Base-by-base conservation (phyloP, 169 alveolate species). In the Neospora caninum region DNA sequence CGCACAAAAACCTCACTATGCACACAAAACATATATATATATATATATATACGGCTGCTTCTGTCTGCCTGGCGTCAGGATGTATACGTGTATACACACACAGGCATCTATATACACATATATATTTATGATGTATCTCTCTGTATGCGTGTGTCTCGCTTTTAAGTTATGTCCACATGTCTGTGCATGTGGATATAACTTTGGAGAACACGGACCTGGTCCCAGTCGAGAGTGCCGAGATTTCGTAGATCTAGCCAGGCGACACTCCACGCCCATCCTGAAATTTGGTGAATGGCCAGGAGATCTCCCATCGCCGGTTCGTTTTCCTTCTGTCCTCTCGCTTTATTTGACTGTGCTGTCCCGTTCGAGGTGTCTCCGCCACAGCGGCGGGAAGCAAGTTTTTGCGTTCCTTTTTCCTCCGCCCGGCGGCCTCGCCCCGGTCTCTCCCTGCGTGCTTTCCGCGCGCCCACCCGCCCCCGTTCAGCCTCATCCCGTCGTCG, bases 191-290 rank as follows among this genome's bases (percentile, higher is more conserved):
- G n/a, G n/a, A n/a, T n/a, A n/a, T n/a, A 69, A 22, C 36, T 31
- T 73, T 36, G 39, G 4, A 25, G 39, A 27, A 9, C 69, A 22
- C 89, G 18, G 31, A 82, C 89, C 38, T 36, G 25, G 38, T 38
- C 89, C 69, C 89, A 82, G 89, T 82, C 89, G 67, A 82, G 25
- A 36, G n/a, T 38, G 42, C 89, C 89, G 58, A 82, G 89, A 22
- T 4, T 27, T 1, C 69, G 41, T 13, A 22, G 20, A 41, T 82
- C 89, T 2, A 82, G 89, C 89, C 89, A 82, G 43, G 34, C 27
- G 67, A 38, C 54, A 41, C 7, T 31, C 89, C 89, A 82, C 53
- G 67, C 89, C 89, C 89, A 82, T 18, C 69, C 89, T 1, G 41
- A 20, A 43, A 82, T 38, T 6, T 29, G n/a, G 67, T 18, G 64